Evolutionary conservation across 257 asterid species (phyloP).

Genomic region (Solanum pimpinellifolium): DNA sequence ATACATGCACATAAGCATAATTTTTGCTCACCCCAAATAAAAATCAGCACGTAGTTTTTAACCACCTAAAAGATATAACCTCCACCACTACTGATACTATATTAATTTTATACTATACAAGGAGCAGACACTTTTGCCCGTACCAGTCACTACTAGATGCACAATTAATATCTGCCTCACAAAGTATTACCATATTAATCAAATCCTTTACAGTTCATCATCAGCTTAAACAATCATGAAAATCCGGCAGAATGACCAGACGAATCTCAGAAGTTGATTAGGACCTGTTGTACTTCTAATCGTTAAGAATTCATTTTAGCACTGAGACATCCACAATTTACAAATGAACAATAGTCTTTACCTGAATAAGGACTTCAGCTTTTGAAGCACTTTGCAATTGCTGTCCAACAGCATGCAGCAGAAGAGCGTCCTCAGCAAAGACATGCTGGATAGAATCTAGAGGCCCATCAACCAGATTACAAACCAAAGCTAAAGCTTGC

Average conservation of each 20-base stretch:
- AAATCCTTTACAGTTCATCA: background rate
- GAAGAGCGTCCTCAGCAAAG: conserved; percentile 49
- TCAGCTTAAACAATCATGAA: background rate
- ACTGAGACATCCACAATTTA: background rate
- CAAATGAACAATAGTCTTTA: conserved; percentile 11
- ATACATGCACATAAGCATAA: background rate
- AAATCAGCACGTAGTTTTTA: background rate
- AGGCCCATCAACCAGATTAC: conserved; percentile 81
- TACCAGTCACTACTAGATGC: background rate
- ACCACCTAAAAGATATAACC: background rate
- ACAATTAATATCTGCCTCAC: background rate
- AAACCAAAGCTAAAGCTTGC: conserved; percentile 69
- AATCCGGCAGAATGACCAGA: background rate
- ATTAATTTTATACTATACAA: background rate
- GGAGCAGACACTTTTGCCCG: background rate
- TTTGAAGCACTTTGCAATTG: conserved; percentile 43
- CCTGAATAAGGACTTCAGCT: conserved; percentile 73
- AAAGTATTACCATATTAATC: background rate
- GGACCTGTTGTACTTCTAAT: background rate
- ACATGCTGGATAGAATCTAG: conserved; percentile 44
- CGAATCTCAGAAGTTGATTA: background rate
- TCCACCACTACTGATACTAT: background rate
- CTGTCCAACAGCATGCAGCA: conserved; percentile 66
- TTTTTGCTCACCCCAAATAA: background rate
- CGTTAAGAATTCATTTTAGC: background rate